phyloP scores from a whole-genome alignment of 73 alveolate genomes.

The Blepharisma stoltei region DNA sequence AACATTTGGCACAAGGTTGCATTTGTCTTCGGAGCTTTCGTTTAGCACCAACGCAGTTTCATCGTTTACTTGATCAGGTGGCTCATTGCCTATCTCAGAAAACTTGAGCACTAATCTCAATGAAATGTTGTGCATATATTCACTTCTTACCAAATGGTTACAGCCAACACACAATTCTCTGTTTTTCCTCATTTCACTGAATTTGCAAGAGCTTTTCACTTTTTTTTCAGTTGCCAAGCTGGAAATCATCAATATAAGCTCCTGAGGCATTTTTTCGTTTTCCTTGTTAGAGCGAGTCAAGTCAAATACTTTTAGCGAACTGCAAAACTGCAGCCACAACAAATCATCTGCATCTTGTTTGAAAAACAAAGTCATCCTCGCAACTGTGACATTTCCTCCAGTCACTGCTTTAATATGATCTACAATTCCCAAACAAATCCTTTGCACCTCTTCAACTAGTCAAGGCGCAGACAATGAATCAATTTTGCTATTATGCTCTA shows the following conservation, averaged over 20 bases:
- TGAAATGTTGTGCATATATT: slow-evolving; percentile 33
- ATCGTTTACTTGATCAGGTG: slow-evolving; percentile 46
- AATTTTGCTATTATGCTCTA: slow-evolving; percentile 63
- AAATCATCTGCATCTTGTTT: slow-evolving; percentile 74
- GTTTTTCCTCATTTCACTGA: slow-evolving; percentile 37
- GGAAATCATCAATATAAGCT: slow-evolving; percentile 41
- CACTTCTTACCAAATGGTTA: slow-evolving; percentile 1
- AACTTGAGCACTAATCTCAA: background rate
- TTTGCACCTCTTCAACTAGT: slow-evolving; percentile 67
- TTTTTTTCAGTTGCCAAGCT: slow-evolving; percentile 39
- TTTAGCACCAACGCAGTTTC: slow-evolving; percentile 33
- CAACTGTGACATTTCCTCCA: slow-evolving; percentile 69
- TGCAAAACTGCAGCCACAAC: slow-evolving; percentile 71
- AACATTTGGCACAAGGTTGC: slow-evolving; percentile 8
- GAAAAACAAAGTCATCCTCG: slow-evolving; percentile 77
- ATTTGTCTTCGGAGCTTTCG: slow-evolving; percentile 31
- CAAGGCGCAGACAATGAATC: slow-evolving; percentile 85
- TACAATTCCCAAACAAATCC: slow-evolving; percentile 67
- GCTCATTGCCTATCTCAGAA: slow-evolving; percentile 28
- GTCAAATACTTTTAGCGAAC: slow-evolving; percentile 62
- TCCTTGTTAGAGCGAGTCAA: slow-evolving; percentile 10
- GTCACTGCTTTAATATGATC: slow-evolving; percentile 73
- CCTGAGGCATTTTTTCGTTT: slow-evolving; percentile 22
- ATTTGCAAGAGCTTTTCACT: slow-evolving; percentile 24
- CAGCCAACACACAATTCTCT: slow-evolving; percentile 1